Percentiles rank a stretch among this genome's conserved stretches.
Evolutionary conservation across 2,329 filamentous ascomycete genomes (phyloP).

Genomic region (Fusarium redolens): DNA sequence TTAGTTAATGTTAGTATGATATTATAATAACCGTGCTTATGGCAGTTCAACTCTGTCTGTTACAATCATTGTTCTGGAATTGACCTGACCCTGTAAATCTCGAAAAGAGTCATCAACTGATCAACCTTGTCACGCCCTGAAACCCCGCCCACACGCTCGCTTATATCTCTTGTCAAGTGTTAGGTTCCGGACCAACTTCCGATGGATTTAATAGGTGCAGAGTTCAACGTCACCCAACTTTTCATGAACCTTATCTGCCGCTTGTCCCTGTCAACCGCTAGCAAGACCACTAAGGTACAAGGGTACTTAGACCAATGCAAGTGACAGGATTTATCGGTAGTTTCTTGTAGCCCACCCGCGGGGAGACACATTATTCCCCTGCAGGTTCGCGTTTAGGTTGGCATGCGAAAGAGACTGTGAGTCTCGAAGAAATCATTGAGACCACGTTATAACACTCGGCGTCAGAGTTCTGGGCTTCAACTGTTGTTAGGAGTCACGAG

Average conservation of each 20-base stretch:
- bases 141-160: neutral
- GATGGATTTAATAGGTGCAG: neutral
- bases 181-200: neutral
- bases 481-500: neutral
- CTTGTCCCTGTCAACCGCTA: neutral
- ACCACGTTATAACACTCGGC: fast-evolving
- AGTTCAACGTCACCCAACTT: neutral
- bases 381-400: neutral
- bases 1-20: no score
- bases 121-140: neutral
- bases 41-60: neutral
- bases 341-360: neutral
- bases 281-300: neutral
- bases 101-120: neutral
- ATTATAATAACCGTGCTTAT: neutral
- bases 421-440: fast-evolving
- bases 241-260: neutral
- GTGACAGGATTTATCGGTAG: neutral
- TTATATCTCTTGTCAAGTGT: neutral
- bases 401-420: neutral
- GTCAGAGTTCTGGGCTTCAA: neutral
- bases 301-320: neutral
- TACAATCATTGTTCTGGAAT: neutral
- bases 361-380: neutral
- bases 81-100: neutral